phyloP scores from a whole-genome alignment of 2,329 filamentous ascomycete species.

The Sporothrix brasiliensis region DNA sequence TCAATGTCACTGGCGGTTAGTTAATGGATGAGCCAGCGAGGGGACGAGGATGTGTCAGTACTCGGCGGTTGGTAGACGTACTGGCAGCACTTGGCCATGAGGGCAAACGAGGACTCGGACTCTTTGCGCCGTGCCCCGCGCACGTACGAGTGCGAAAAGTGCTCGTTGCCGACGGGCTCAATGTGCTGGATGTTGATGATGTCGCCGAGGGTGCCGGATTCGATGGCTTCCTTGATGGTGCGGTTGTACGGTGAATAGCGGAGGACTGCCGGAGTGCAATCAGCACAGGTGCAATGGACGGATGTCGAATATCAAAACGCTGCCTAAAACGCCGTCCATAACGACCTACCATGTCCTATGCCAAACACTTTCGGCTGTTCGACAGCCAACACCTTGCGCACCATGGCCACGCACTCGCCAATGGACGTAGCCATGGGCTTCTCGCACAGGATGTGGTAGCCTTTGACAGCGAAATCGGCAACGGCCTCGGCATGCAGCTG shows the following conservation, averaged over 20 bases:
- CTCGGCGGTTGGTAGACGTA: neutral
- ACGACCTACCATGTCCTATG: constrained; percentile 5
- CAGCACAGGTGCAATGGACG: neutral
- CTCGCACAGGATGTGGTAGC: constrained; percentile 22
- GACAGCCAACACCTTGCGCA: neutral
- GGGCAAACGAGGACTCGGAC: neutral
- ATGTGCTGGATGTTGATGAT: constrained; percentile 26
- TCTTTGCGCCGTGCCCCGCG: constrained; percentile 8
- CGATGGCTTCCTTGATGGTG: constrained; percentile 4
- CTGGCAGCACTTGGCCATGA: constrained; percentile 24
- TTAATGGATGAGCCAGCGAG: too few species aligned
- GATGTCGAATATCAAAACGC: too few species aligned
- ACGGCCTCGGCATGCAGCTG: constrained; percentile 14
- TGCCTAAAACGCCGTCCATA: too few species aligned
- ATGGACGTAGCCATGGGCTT: constrained; percentile 18
- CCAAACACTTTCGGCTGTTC: constrained; percentile 16
- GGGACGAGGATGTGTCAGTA: neutral
- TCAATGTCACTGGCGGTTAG: constrained; percentile 8
- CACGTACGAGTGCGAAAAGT: constrained; percentile 22
- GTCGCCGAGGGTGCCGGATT: constrained; percentile 15
- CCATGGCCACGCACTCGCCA: constrained; percentile 17
- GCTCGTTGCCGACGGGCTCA: constrained; percentile 22
- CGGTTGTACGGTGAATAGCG: constrained; percentile 18
- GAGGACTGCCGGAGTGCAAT: neutral
- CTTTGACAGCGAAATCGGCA: neutral